These are phyloP conservation scores for Colletotrichum sansevieriae DNA, from an alignment of 2,329 filamentous ascomycete species.

Conservation along the genomic window DNA sequence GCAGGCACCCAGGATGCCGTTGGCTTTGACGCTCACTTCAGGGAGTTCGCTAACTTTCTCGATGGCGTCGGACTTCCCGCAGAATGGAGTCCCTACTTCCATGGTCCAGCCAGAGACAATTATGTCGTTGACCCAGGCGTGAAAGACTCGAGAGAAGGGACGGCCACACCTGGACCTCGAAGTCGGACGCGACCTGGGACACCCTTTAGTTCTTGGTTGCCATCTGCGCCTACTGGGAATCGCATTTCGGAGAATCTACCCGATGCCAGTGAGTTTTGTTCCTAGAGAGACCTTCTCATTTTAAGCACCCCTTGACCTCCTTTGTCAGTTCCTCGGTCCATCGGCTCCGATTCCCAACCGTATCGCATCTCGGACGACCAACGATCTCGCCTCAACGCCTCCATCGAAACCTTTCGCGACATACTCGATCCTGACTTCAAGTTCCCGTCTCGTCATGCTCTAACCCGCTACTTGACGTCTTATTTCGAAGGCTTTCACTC, in stretches of 20 bases:
- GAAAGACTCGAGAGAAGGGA: constrained; percentile 29
- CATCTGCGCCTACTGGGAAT: constrained; percentile 51
- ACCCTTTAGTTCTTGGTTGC: constrained; percentile 54
- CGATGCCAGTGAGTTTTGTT: constrained; percentile 43
- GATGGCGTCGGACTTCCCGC: constrained; percentile 54
- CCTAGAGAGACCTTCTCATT: background rate
- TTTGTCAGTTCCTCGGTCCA: constrained; percentile 36
- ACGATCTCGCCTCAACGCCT: constrained; percentile 44
- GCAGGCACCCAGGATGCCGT: constrained; percentile 32
- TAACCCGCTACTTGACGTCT: constrained; percentile 52
- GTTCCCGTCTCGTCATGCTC: constrained; percentile 53
- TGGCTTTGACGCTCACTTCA: constrained; percentile 51
- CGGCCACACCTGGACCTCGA: constrained; percentile 30
- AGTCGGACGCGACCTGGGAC: constrained; percentile 47
- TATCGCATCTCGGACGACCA: constrained; percentile 52
- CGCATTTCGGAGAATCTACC: constrained; percentile 44
- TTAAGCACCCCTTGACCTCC: background rate
- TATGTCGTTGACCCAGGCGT: constrained; percentile 44
- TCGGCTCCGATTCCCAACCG: constrained; percentile 42
- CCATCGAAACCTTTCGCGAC: constrained; percentile 47
- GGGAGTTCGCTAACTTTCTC: constrained; percentile 55
- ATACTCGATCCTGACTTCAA: constrained; percentile 49
- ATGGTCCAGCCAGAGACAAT: constrained; percentile 45
- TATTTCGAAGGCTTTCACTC: constrained; percentile 55
- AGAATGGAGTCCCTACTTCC: constrained; percentile 55